phyloP scores from a whole-genome alignment of 2,329 filamentous ascomycete genomes.

The Microsporum canis region DNA sequence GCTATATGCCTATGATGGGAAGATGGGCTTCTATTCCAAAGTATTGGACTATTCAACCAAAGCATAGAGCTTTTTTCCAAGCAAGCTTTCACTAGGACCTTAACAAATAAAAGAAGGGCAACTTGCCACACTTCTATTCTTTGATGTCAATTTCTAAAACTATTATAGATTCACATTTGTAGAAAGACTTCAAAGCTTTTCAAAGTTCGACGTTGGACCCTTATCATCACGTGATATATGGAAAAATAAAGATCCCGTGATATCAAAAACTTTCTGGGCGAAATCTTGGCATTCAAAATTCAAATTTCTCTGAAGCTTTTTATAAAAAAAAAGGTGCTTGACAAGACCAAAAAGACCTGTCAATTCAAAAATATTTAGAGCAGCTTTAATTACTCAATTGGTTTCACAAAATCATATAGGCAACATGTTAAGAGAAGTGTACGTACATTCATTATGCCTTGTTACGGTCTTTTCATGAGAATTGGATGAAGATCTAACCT shows the following conservation, averaged over 20 bases:
- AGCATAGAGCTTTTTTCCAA: too few species aligned
- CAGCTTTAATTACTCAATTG: background rate
- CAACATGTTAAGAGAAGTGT: slow-evolving; percentile 13
- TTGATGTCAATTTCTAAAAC: too few species aligned
- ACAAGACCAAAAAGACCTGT: background rate
- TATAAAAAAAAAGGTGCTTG: background rate
- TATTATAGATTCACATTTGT: background rate
- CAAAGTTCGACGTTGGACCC: background rate
- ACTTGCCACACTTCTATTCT: too few species aligned
- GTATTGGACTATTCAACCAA: too few species aligned
- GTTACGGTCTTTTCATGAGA: background rate
- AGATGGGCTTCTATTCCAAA: too few species aligned
- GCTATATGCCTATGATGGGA: too few species aligned
- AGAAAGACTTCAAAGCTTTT: background rate
- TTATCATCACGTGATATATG: slow-evolving; percentile 1
- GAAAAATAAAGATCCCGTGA: background rate
- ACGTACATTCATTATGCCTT: background rate
- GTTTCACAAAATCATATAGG: background rate
- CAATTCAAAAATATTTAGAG: background rate
- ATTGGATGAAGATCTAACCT: background rate
- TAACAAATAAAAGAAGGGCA: too few species aligned
- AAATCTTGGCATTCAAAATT: slow-evolving; percentile 3
- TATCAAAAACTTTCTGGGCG: background rate
- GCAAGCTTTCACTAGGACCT: too few species aligned
- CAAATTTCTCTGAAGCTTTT: background rate